Evolutionary conservation across 805 yeast species (phyloP), one percentile per base, ranked within the genome.

Genomic region (Candida broadrunensis): DNA sequence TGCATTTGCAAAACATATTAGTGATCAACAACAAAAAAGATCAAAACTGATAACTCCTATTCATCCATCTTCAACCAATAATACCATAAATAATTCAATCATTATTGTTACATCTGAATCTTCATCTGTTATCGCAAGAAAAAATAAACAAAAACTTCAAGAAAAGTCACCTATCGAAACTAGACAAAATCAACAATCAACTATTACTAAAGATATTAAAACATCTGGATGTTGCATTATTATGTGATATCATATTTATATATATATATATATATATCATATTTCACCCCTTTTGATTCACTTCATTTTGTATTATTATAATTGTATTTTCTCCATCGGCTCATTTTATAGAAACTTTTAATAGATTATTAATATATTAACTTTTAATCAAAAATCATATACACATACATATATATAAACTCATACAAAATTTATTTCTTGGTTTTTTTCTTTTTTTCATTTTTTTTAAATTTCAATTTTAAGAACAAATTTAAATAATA

Each of bases 151-250:
- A 5, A n/a, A 5, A 5, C 29, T 25, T 13, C 6, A 8, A 25
- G 5, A 9, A 25, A 9, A 21, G 24, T 21, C 24, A 6, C 9
- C 14, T n/a, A 13, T 25, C 14, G 5, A 8, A 9, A 13, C 37
- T 6, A 34, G 25, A 34, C 15, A 25, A 21, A 13, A 15, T 5
- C 25, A 20, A 24, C 37, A 24, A 26, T 14, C 31, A 14, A 14
- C 3, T 15, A 14, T n/a, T 12, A 4, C 20, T n/a, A 4, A 4
- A 15, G n/a, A 6, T 4, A 17, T 11, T n/a, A 25, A 26, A 21
- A 38, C 45, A 37, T 26, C 46, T 12, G 49, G 52, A 4, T 54
- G 59, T 39, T 54, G 59, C 36, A 36, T 42, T 18, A 47, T 54
- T 34, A 40, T 46, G 44, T 54, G 33, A 43, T 19, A 19, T 16